Percentiles rank a stretch among this genome's conserved stretches.
These are phyloP conservation scores for Fusarium nematophilum DNA, from an alignment of 2,329 filamentous ascomycete genomes.

Conservation along the genomic window DNA sequence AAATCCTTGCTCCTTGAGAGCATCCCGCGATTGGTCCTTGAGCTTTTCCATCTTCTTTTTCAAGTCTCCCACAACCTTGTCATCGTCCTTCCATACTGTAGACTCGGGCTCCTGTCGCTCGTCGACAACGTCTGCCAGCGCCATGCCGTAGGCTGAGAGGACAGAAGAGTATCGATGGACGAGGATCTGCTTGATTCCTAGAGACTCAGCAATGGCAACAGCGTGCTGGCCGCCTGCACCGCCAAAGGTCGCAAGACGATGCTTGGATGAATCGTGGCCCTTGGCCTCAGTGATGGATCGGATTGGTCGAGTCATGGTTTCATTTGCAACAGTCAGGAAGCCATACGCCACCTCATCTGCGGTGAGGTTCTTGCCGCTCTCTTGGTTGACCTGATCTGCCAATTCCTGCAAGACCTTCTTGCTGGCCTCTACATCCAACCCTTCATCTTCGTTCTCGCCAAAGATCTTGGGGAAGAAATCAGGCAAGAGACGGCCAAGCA, in stretches of 20 bases:
- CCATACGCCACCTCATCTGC: conserved; percentile 89
- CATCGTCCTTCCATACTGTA: conserved; percentile 68
- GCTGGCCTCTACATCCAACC: conserved; percentile 80
- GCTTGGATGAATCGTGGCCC: conserved; percentile 89
- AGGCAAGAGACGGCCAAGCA: conserved; percentile 84
- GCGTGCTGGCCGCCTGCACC: conserved; percentile 93
- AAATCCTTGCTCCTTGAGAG: conserved; percentile 83
- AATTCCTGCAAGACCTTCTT: conserved; percentile 80
- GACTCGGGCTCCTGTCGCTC: conserved; percentile 85
- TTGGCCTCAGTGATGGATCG: conserved; percentile 91
- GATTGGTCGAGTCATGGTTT: conserved; percentile 91
- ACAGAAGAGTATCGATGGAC: conserved; percentile 90
- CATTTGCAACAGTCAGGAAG: conserved; percentile 90
- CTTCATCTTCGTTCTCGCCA: conserved; percentile 86
- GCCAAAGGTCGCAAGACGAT: conserved; percentile 91
- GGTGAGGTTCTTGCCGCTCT: conserved; percentile 77
- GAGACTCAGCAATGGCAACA: conserved; percentile 86
- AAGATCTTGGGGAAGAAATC: conserved; percentile 98
- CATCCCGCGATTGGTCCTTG: conserved; percentile 76
- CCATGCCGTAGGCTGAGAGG: conserved; percentile 92
- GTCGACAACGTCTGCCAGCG: conserved; percentile 90
- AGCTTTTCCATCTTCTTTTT: conserved; percentile 81
- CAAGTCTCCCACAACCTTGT: conserved; percentile 70
- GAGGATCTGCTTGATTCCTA: conserved; percentile 87
- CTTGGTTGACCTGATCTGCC: conserved; percentile 80